Conservation (phyloP, 2,329 filamentous ascomycete species). For the Fusarium sp. region DNA sequence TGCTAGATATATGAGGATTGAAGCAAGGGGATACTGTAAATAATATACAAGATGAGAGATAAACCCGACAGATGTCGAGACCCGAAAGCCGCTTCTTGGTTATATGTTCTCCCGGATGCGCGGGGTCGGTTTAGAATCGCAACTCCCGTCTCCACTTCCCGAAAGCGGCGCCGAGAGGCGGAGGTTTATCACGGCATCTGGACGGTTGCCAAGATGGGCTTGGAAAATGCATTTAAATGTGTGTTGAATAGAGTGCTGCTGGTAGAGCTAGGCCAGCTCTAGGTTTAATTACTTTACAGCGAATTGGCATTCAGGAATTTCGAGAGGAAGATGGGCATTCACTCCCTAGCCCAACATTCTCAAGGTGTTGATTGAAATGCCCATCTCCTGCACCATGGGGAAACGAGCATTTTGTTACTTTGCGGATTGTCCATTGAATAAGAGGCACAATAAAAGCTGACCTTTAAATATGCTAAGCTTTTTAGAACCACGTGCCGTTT, state of each 20-base stretch:
- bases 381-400: background rate
- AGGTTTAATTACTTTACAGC: background rate
- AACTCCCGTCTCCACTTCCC: constrained; percentile 47
- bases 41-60: background rate
- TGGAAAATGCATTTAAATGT: background rate
- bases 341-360: background rate
- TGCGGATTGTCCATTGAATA: background rate
- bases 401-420: background rate
- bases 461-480: background rate
- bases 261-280: background rate
- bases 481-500: background rate
- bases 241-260: background rate
- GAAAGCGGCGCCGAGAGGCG: constrained; percentile 39
- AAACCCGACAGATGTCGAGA: background rate
- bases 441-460: background rate
- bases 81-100: constrained; percentile 34
- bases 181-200: constrained; percentile 25
- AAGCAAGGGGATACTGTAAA: background rate
- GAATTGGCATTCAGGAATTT: background rate
- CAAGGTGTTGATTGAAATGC: background rate
- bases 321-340: background rate
- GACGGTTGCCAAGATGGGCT: background rate
- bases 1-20: background rate
- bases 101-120: constrained; percentile 45
- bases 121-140: constrained; percentile 40